These are phyloP conservation scores for Saccharomyces pastorianus DNA, from an alignment of 1,139 yeast genomes.

Conservation along the genomic window DNA sequence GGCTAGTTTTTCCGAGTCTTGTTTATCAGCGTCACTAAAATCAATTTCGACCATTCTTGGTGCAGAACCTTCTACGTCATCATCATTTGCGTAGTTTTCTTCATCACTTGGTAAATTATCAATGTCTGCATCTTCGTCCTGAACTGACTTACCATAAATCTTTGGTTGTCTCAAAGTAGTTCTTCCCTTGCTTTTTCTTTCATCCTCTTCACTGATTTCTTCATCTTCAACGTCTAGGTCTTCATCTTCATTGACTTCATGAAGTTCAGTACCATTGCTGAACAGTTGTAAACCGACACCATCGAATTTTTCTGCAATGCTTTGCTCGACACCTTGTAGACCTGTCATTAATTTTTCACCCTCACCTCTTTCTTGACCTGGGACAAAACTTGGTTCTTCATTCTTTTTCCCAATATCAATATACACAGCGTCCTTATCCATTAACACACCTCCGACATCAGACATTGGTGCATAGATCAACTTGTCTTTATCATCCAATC, in stretches of 20 bases:
- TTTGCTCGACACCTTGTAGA: slow-evolving; percentile 60
- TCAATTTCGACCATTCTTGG: slow-evolving; percentile 43
- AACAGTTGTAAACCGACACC: slow-evolving; percentile 72
- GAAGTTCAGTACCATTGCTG: slow-evolving; percentile 48
- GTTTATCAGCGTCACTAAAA: slow-evolving; percentile 35
- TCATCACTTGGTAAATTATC: slow-evolving; percentile 38
- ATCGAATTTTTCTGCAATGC: slow-evolving; percentile 54
- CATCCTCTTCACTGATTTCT: slow-evolving; percentile 31
- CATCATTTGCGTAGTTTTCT: slow-evolving; percentile 34
- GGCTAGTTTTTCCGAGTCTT: slow-evolving; percentile 35
- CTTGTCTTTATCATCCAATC: slow-evolving; percentile 89
- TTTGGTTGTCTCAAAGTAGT: slow-evolving; percentile 50
- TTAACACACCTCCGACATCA: slow-evolving; percentile 94
- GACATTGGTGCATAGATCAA: slow-evolving; percentile 98
- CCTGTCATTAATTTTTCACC: slow-evolving; percentile 81
- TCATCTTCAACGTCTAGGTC: slow-evolving; percentile 36
- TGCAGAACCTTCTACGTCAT: slow-evolving; percentile 31
- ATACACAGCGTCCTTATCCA: slow-evolving; percentile 95
- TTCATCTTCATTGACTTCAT: slow-evolving; percentile 35
- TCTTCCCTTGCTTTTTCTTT: slow-evolving; percentile 47
- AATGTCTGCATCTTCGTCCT: slow-evolving; percentile 45
- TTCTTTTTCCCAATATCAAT: slow-evolving; percentile 67
- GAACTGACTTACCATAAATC: slow-evolving; percentile 48
- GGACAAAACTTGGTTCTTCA: slow-evolving; percentile 44
- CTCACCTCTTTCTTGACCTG: slow-evolving; percentile 63